These are phyloP conservation scores for Nannizziopsis barbatae DNA, from an alignment of 2,329 filamentous ascomycete genomes.

Conservation along the genomic window DNA sequence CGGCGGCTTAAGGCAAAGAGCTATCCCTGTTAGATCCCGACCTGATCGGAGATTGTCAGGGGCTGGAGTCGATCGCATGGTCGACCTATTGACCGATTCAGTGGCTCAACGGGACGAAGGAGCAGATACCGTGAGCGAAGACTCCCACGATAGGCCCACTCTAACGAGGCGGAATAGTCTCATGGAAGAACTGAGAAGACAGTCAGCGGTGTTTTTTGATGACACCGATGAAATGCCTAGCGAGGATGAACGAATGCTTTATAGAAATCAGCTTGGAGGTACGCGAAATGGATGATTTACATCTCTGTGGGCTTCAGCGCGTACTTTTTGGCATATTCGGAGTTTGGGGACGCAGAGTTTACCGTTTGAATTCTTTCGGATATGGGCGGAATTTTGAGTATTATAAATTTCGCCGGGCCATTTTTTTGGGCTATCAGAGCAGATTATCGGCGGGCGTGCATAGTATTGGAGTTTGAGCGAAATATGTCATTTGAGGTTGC, in stretches of 20 bases:
- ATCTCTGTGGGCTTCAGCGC: background rate
- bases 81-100: conserved; percentile 11
- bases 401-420: no score
- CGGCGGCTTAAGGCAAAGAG: background rate
- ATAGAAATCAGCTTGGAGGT: conserved; percentile 1
- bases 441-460: no score
- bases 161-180: conserved; percentile 25
- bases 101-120: conserved; percentile 9
- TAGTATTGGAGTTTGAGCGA: no score
- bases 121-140: conserved; percentile 18
- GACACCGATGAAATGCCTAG: conserved; percentile 24
- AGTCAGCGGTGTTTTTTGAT: conserved; percentile 39
- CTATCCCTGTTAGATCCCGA: conserved; percentile 13
- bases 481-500: no score
- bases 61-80: conserved; percentile 3
- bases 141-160: conserved; percentile 18
- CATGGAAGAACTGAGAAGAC: conserved; percentile 36
- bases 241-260: conserved; percentile 11
- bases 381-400: no score
- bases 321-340: background rate
- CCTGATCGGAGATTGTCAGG: background rate
- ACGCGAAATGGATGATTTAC: background rate
- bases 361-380: no score
- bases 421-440: no score
- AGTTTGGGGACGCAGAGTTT: no score